Conservation (phyloP, 192 early-diverging fungal species). For the Dissophora globulifera region DNA sequence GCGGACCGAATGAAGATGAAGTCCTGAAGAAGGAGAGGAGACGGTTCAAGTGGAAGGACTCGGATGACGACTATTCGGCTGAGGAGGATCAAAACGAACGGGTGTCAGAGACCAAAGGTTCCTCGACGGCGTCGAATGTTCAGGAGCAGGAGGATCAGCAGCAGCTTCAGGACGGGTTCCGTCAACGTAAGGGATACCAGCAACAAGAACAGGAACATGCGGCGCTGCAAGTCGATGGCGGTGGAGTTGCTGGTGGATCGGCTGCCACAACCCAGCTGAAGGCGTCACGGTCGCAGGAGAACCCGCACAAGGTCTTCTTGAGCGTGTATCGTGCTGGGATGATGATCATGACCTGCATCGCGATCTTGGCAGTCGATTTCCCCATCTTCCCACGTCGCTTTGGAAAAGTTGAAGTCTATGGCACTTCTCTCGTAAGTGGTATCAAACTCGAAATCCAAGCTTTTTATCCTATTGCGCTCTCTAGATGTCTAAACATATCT, state of each 20-base stretch:
- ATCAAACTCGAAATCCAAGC: background rate
- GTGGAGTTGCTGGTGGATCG: background rate
- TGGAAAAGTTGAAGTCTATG: conserved; percentile 93
- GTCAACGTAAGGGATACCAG: conserved; percentile 44
- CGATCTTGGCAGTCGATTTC: conserved; percentile 97
- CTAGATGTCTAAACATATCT: no score
- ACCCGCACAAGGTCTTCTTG: conserved; percentile 61
- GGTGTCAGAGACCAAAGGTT: background rate
- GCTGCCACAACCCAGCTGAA: conserved; percentile 3
- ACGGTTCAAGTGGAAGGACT: conserved; percentile 49
- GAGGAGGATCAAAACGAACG: conserved; percentile 2
- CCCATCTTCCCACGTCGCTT: conserved; percentile 86
- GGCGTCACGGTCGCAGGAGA: conserved; percentile 1
- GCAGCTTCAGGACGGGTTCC: conserved; percentile 29
- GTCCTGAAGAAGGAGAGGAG: conserved; percentile 44
- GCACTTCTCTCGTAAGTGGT: conserved; percentile 80
- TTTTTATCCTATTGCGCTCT: no score
- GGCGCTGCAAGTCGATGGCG: conserved; percentile 22
- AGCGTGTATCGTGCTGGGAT: conserved; percentile 80
- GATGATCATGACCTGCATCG: conserved; percentile 83
- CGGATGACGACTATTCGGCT: conserved; percentile 34
- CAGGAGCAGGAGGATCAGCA: conserved; percentile 18
- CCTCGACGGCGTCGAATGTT: background rate
- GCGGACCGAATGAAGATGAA: conserved; percentile 24
- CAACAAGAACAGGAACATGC: conserved; percentile 13